A percentile compares a stretch with the other conserved stretches of the same genome.
Evolutionary conservation across 495 filamentous ascomycete species (phyloP).

Genomic region (Cercophora samala): DNA sequence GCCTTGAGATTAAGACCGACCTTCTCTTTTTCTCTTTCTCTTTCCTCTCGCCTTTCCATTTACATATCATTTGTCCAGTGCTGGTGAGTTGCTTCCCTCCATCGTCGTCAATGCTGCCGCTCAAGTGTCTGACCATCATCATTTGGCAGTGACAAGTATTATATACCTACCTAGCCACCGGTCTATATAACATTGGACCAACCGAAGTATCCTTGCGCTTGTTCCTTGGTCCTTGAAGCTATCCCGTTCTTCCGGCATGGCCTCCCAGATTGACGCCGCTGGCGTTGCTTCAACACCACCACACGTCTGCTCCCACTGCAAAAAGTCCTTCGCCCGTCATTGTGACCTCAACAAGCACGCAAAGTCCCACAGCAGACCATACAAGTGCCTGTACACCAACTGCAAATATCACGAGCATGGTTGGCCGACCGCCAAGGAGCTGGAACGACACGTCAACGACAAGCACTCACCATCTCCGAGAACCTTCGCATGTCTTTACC

Average conservation of each 20-base stretch:
- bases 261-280: constrained; percentile 16
- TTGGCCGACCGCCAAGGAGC: constrained; percentile 96
- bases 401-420: constrained; percentile 85
- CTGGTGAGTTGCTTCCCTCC: not conserved
- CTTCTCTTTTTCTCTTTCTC: constrained; percentile 1
- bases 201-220: not conserved
- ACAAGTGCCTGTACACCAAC: constrained; percentile 70
- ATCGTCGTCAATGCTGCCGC: not conserved
- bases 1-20: constrained; percentile 2
- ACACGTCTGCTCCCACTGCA: constrained; percentile 51
- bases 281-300: constrained; percentile 2
- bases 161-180: not conserved
- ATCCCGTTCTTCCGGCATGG: constrained; percentile 20
- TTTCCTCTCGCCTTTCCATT: not conserved
- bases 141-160: not conserved
- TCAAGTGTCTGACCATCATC: not conserved
- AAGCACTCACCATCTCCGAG: constrained; percentile 74
- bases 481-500: constrained; percentile 71
- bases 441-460: constrained; percentile 90
- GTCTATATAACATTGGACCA: constrained; percentile 3
- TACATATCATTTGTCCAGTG: not conserved
- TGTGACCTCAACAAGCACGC: constrained; percentile 94
- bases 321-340: constrained; percentile 80
- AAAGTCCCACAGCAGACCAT: constrained; percentile 92
- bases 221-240: not conserved